These are phyloP conservation scores for Colletotrichum sp. DNA, from an alignment of 2,329 filamentous ascomycete genomes.

Conservation along the genomic window DNA sequence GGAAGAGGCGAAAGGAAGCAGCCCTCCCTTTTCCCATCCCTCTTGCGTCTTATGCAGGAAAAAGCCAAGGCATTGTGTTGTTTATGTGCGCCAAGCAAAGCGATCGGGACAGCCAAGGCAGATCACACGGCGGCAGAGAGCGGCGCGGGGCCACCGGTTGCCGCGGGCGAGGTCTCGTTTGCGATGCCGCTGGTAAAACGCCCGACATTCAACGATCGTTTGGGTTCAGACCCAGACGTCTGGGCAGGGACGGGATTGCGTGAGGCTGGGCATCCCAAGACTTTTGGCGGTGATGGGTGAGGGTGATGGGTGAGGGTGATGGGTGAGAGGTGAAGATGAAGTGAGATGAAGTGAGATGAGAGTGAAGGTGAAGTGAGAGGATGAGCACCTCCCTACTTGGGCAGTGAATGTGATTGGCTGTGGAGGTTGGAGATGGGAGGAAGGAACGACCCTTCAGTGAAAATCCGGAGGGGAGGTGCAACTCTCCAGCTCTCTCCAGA, in stretches of 20 bases:
- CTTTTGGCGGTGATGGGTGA: not conserved
- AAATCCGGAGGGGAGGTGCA: not conserved
- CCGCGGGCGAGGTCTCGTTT: not conserved
- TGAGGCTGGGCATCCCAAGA: not conserved
- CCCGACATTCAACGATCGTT: not conserved
- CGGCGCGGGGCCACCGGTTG: not conserved
- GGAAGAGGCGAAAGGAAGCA: not conserved
- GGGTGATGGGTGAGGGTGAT: not conserved
- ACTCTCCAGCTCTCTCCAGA: not conserved
- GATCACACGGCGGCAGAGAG: slow-evolving; percentile 14
- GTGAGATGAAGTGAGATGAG: not conserved
- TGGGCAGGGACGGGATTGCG: not conserved
- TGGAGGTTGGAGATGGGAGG: not conserved
- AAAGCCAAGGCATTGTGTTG: not conserved
- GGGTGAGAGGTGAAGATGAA: not conserved
- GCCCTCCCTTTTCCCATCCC: not conserved
- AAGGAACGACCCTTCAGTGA: not conserved
- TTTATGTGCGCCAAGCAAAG: slow-evolving; percentile 10
- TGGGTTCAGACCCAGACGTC: not conserved
- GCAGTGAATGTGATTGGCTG: not conserved
- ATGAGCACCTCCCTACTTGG: not conserved
- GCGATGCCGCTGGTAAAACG: not conserved
- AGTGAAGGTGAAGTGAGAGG: not conserved
- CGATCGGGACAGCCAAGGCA: slow-evolving; percentile 19
- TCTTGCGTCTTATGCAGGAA: not conserved